phyloP scores from a whole-genome alignment of 768 basidiomycete genomes.

The Suillus paluster region DNA sequence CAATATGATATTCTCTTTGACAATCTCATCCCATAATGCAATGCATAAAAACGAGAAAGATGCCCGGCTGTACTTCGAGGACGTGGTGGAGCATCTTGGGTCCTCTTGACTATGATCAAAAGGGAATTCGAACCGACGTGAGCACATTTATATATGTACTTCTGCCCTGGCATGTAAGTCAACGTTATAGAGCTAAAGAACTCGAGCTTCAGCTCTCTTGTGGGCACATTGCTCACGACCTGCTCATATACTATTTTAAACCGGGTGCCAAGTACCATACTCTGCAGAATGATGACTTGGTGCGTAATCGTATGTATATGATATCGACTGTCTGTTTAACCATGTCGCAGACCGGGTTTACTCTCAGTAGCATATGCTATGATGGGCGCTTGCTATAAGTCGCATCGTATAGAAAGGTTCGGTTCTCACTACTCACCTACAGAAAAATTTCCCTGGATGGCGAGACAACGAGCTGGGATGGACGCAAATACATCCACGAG shows the following conservation, averaged over 20 bases:
- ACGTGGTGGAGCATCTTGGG: slow-evolving; percentile 17
- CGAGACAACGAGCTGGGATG: slow-evolving; percentile 15
- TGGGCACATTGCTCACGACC: slow-evolving; percentile 23
- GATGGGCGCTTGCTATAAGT: no score
- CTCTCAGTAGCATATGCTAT: background rate
- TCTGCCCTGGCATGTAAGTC: background rate
- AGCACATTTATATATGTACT: background rate
- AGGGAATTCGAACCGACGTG: slow-evolving; percentile 21
- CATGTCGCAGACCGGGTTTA: slow-evolving; percentile 1
- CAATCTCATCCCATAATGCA: background rate
- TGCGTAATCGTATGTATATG: background rate
- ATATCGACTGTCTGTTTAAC: background rate
- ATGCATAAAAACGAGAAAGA: slow-evolving; percentile 6
- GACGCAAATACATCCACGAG: slow-evolving; percentile 8
- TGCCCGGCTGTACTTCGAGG: slow-evolving; percentile 7
- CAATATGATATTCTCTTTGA: background rate
- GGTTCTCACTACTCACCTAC: background rate
- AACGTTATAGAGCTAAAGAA: slow-evolving; percentile 14
- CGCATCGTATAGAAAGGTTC: background rate
- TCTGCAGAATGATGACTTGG: background rate
- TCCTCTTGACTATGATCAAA: slow-evolving; percentile 15
- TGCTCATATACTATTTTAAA: slow-evolving; percentile 18
- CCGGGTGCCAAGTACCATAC: slow-evolving; percentile 6
- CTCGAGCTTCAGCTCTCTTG: slow-evolving; percentile 17
- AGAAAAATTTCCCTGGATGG: background rate